Conservation (phyloP, 495 filamentous ascomycete species). For the Penicillium paradoxum region DNA sequence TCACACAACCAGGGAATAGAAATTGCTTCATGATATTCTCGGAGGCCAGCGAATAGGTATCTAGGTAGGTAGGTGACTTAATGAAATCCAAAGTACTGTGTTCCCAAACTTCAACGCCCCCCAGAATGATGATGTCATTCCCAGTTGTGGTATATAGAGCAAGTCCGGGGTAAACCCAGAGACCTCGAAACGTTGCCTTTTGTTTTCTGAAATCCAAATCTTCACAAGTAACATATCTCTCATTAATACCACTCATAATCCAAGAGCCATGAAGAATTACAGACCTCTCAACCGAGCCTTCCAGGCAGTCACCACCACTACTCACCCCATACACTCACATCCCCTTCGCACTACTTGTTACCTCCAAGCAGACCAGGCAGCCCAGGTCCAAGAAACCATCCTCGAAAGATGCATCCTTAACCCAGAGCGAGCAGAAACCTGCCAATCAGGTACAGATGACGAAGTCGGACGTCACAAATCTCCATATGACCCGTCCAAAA, state of each 20-base stretch:
- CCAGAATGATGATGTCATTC: constrained; percentile 4
- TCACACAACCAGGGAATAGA: too few species aligned
- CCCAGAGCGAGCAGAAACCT: constrained; percentile 23
- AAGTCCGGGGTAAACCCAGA: constrained; percentile 1
- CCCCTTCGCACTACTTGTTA: not conserved
- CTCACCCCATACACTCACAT: not conserved
- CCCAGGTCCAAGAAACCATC: not conserved
- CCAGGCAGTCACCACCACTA: not conserved
- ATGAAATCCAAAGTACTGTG: too few species aligned
- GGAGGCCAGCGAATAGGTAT: too few species aligned
- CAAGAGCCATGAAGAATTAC: not conserved
- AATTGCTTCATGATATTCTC: too few species aligned
- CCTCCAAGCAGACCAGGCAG: not conserved
- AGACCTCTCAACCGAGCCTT: not conserved
- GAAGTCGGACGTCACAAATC: constrained; percentile 28
- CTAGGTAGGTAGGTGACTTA: too few species aligned
- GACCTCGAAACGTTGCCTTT: not conserved
- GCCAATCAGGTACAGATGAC: constrained; percentile 28
- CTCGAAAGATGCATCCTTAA: constrained; percentile 25
- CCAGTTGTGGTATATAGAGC: not conserved
- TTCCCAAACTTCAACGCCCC: not conserved
- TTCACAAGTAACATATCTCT: not conserved
- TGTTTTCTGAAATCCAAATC: not conserved
- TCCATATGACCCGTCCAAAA: constrained; percentile 25
- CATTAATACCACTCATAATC: not conserved